These are phyloP conservation scores for Diaporthe helianthi DNA, from an alignment of 2,329 filamentous ascomycete species.

Conservation along the genomic window DNA sequence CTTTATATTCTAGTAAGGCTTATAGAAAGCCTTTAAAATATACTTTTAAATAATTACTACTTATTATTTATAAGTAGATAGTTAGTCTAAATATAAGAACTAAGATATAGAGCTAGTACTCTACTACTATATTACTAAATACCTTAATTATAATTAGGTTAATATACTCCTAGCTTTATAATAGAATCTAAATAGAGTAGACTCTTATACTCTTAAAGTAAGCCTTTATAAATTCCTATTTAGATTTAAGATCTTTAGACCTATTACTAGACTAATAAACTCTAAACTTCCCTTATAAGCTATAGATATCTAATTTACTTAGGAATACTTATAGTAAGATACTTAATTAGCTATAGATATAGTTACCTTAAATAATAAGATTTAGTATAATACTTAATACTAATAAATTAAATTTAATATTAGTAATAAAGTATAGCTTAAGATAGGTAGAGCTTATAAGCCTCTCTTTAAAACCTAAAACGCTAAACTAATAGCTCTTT, in stretches of 20 bases:
- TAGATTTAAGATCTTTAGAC: neutral
- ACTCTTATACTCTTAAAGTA: neutral
- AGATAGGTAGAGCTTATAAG: no score
- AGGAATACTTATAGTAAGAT: neutral
- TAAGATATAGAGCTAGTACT: no score
- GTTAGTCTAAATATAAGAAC: no score
- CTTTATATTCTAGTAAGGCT: neutral
- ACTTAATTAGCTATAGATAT: neutral
- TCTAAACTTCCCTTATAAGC: neutral
- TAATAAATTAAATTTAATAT: neutral
- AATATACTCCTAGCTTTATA: no score
- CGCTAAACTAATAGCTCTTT: no score
- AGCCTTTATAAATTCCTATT: neutral
- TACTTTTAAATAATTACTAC: neutral
- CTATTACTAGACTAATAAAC: neutral
- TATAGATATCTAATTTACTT: neutral
- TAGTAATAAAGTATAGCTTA: no score
- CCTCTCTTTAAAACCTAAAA: no score
- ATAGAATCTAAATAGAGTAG: neutral
- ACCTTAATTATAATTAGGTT: no score
- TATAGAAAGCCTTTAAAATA: neutral
- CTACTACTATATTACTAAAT: no score
- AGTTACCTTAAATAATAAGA: neutral
- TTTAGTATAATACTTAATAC: neutral
- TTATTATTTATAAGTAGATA: no score